Conservation (phyloP, 2,329 filamentous ascomycete genomes). For the Claviceps pusilla region DNA sequence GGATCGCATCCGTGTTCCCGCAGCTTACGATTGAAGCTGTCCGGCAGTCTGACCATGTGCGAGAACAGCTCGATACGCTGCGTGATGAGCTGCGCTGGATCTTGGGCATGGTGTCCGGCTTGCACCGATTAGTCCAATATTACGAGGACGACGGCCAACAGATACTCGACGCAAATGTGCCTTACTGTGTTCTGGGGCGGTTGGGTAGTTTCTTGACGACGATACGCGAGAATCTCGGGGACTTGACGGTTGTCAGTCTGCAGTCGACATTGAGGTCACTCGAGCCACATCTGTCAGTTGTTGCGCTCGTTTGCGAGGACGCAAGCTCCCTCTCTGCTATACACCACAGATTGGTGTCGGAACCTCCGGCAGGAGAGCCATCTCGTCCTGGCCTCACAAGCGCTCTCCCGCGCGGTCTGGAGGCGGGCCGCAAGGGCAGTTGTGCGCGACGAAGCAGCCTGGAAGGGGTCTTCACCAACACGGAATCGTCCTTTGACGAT, state of each 20-base stretch:
- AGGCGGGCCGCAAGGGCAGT: neutral
- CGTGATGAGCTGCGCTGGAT: neutral
- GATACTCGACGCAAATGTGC: neutral
- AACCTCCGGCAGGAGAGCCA: neutral
- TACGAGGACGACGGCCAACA: neutral
- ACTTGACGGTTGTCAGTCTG: neutral
- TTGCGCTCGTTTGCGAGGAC: neutral
- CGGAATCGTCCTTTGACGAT: neutral
- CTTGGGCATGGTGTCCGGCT: neutral
- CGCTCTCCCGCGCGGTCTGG: neutral
- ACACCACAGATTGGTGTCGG: neutral
- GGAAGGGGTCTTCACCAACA: neutral
- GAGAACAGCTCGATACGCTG: neutral
- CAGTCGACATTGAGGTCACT: neutral
- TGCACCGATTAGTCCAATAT: neutral
- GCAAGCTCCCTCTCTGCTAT: neutral
- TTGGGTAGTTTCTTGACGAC: neutral
- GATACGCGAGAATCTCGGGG: neutral
- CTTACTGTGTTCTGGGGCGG: neutral
- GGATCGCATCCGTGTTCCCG: neutral
- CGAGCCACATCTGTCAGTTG: neutral
- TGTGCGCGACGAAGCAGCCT: neutral
- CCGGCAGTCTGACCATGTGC: neutral
- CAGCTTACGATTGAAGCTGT: neutral
- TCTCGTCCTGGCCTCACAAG: neutral